A percentile compares a stretch with the other conserved stretches of the same genome.
These are phyloP conservation scores for Pachysolen tannophilus DNA, from an alignment of 805 yeast genomes.

Conservation along the genomic window DNA sequence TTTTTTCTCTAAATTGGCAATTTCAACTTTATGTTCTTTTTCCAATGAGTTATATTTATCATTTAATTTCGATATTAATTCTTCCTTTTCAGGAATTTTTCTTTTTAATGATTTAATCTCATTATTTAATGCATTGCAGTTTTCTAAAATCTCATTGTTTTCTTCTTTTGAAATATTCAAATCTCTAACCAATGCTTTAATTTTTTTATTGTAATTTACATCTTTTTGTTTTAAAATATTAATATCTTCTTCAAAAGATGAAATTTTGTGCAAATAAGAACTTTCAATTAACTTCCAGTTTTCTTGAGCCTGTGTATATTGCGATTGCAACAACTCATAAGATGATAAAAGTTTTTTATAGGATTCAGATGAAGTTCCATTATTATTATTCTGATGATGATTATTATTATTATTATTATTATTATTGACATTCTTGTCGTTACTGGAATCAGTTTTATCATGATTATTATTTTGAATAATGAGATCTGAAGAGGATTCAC, in stretches of 20 bases:
- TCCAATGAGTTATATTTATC: conserved; percentile 20
- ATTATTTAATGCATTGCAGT: conserved; percentile 13
- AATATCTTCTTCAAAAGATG: conserved; percentile 35
- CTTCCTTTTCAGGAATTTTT: conserved; percentile 18
- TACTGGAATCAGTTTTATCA: background rate
- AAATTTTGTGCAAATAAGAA: conserved; percentile 41
- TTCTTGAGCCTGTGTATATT: conserved; percentile 67
- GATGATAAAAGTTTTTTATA: conserved; percentile 34
- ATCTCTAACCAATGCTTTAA: conserved; percentile 26
- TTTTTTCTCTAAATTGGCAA: conserved; percentile 15
- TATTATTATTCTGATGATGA: too few relatives aligned
- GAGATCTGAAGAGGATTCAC: too few relatives aligned
- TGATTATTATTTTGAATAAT: conserved; percentile 2
- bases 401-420: too few relatives aligned
- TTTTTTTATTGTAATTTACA: conserved; percentile 18
- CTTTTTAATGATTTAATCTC: conserved; percentile 15
- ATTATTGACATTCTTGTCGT: background rate
- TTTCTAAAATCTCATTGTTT: conserved; percentile 17
- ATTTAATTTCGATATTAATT: conserved; percentile 14
- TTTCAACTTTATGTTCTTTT: conserved; percentile 23
- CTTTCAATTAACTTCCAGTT: conserved; percentile 82
- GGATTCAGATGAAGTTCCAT: conserved; percentile 20
- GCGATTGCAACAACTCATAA: conserved; percentile 54
- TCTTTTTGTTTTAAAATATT: conserved; percentile 27
- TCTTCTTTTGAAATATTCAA: conserved; percentile 23